Evolutionary conservation across 2,329 filamentous ascomycete genomes (phyloP).

Genomic region (Fusarium anguioides): DNA sequence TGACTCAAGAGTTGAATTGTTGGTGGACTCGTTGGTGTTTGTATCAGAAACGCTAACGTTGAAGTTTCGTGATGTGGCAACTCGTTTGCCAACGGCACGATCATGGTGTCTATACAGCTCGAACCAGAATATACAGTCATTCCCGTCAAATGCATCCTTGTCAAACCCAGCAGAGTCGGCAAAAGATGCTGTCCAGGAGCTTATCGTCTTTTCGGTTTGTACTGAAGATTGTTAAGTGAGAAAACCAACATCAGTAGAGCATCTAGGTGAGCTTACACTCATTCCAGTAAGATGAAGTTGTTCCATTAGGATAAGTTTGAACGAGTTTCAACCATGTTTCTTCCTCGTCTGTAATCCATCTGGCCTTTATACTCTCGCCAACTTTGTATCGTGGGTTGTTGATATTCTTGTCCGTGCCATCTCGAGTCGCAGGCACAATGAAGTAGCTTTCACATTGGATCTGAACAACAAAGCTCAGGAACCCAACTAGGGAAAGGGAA

Average conservation of each 20-base stretch:
- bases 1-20: too few species aligned
- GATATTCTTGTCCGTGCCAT: background rate
- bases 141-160: background rate
- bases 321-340: background rate
- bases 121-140: slow-evolving; percentile 8
- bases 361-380: slow-evolving; percentile 12
- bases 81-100: too few species aligned
- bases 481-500: slow-evolving; percentile 54
- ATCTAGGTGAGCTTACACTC: background rate
- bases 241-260: too few species aligned
- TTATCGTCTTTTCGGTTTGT: slow-evolving; percentile 7
- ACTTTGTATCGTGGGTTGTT: slow-evolving; percentile 6
- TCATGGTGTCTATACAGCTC: background rate
- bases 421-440: background rate
- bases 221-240: background rate
- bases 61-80: background rate
- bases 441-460: background rate
- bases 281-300: background rate
- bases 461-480: slow-evolving; percentile 3
- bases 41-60: background rate
- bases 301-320: background rate
- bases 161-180: background rate
- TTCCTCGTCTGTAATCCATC: slow-evolving; percentile 11
- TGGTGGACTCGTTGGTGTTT: too few species aligned
- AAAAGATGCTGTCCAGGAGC: slow-evolving; percentile 2